Evolutionary conservation across 352 stramenopile species (phyloP), one percentile per base, ranked within the genome.

Genomic region (Globisporangium takayamanum): DNA sequence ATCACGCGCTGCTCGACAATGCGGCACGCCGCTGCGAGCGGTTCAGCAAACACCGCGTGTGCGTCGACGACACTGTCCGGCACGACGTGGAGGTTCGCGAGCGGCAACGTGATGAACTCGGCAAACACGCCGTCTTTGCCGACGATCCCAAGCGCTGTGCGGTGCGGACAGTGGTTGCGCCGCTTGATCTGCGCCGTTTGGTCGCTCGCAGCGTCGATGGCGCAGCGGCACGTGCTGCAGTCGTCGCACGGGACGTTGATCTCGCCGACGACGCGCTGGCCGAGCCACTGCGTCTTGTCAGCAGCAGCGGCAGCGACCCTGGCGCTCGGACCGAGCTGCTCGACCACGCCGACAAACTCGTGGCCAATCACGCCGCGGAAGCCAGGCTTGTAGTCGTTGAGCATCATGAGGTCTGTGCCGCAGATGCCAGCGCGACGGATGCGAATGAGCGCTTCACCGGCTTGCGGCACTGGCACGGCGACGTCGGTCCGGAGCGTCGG

Each of bases 181-280:
- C 77, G 75, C 55, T 69, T 64, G 22, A 84, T 57, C 33, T 63
- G 63, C 14, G 61, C 58, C 48, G 73, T 68, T 28, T 74, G 50
- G 15, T 59, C 62, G 15, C 57, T 57, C 10, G 62, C 52, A 26
- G 14, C 7, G 15, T 36, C 3, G 4, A 1, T 33, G 5, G 30
- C 46, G 47, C 58, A 53, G 5, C 58, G 51, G 55, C 72, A 78
- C 30, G 58, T 75, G 14, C 20, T 41, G 63, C 84, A 94, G 11
- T 80, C 74, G 22, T 82, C 73, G 59, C 88, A 97, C 25, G 84
- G 79, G 51, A 97, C 67, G 64, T 97, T 97, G 51, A 97, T 96
- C 68, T 97, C 91, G 18, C 84, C 91, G 28, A 95, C 92, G 26
- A 97, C 88, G 33, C 91, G 86, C 62, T 92, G 78, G 18, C 81